Evolutionary conservation across 2,329 filamentous ascomycete genomes (phyloP).

Genomic region (Neoarthrinium moseri): DNA sequence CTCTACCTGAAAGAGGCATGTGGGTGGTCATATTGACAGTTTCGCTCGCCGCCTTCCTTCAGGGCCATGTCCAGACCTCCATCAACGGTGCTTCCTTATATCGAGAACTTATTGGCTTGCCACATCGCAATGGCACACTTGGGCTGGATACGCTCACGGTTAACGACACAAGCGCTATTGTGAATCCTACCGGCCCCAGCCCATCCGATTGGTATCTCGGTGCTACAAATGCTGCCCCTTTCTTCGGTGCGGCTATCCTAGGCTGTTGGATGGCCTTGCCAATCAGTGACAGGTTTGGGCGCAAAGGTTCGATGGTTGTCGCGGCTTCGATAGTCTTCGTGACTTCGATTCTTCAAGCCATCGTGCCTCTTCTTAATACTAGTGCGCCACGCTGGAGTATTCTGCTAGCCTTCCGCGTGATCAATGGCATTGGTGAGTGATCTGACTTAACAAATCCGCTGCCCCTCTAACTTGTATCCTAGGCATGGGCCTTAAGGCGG

Average conservation of each 20-base stretch:
- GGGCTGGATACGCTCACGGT: neutral
- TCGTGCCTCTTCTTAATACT: neutral
- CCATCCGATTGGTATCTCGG: slow-evolving; percentile 36
- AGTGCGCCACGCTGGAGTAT: neutral
- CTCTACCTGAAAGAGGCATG: slow-evolving; percentile 39
- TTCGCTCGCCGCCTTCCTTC: slow-evolving; percentile 41
- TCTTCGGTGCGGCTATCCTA: slow-evolving; percentile 35
- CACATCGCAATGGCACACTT: neutral
- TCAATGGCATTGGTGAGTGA: slow-evolving; percentile 11
- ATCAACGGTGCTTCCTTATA: slow-evolving; percentile 7
- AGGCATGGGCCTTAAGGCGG: slow-evolving; percentile 49
- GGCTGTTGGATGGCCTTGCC: slow-evolving; percentile 39
- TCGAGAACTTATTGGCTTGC: neutral
- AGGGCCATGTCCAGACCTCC: slow-evolving; percentile 34
- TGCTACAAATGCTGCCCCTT: slow-evolving; percentile 37
- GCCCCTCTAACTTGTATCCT: neutral
- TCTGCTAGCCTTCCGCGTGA: slow-evolving; percentile 3
- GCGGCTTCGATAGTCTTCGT: slow-evolving; percentile 37
- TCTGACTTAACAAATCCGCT: too few species aligned
- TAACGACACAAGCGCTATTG: neutral
- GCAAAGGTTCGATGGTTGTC: slow-evolving; percentile 36
- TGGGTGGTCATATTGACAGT: slow-evolving; percentile 39
- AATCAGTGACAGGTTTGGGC: slow-evolving; percentile 38
- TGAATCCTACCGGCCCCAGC: slow-evolving; percentile 1
- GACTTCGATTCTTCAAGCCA: slow-evolving; percentile 30